Percentiles rank a stretch among this genome's conserved stretches.
phyloP scores from a whole-genome alignment of 306 rosid genomes.

The Castanospermum australe region DNA sequence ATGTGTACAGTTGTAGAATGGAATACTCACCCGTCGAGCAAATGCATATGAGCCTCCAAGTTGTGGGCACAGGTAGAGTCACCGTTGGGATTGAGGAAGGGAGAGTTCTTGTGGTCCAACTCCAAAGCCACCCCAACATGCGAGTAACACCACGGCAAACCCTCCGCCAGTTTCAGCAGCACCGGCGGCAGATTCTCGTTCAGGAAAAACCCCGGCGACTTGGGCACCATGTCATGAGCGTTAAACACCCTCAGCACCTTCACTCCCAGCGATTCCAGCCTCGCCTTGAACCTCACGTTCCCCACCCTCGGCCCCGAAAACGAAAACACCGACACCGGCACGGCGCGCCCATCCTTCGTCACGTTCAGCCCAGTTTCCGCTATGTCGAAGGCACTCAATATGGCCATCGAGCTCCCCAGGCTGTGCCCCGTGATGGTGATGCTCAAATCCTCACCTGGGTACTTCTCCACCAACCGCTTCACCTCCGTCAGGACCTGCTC shows the following conservation, averaged over 20 bases:
- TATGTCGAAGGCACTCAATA: constrained; percentile 63
- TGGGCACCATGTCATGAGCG: constrained; percentile 66
- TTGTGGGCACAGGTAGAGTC: constrained; percentile 66
- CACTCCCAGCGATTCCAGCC: constrained; percentile 54
- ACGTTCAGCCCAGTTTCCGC: constrained; percentile 57
- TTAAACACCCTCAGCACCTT: constrained; percentile 80
- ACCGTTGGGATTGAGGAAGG: constrained; percentile 45
- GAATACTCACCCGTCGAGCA: constrained; percentile 76
- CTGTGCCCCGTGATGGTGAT: constrained; percentile 79
- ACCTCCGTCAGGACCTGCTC: constrained; percentile 53
- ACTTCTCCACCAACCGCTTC: constrained; percentile 44
- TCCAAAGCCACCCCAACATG: constrained; percentile 75
- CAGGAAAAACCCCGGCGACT: constrained; percentile 64
- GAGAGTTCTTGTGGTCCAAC: constrained; percentile 68
- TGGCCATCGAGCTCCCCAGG: constrained; percentile 74
- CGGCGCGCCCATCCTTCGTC: constrained; percentile 23
- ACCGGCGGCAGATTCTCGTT: constrained; percentile 51
- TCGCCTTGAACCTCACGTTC: constrained; percentile 62
- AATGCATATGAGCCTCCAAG: constrained; percentile 84
- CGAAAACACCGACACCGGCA: constrained; percentile 63
- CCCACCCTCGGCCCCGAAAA: constrained; percentile 93
- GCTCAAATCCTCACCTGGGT: constrained; percentile 58
- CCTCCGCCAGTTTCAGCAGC: constrained; percentile 48
- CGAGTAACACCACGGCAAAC: constrained; percentile 80
- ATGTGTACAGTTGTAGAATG: background rate